A percentile compares a stretch with the other conserved stretches of the same genome.
Conservation (phyloP, 805 yeast genomes). For the Lipomyces lipofer region DNA sequence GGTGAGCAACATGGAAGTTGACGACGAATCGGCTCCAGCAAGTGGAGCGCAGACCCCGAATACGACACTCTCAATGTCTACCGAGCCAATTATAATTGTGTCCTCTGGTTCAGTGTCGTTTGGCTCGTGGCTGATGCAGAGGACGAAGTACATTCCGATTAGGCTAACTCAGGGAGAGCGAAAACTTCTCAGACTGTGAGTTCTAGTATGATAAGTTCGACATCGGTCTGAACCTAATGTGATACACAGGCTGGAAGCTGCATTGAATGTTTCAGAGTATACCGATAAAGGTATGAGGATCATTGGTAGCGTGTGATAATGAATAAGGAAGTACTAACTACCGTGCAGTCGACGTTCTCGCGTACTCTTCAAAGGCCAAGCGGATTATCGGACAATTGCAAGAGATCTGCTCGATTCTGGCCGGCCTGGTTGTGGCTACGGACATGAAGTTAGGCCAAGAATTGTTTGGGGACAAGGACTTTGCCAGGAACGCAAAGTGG, state of each 20-base stretch:
- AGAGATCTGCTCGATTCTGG: conserved; percentile 75
- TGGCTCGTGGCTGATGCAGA: conserved; percentile 27
- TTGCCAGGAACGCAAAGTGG: conserved; percentile 71
- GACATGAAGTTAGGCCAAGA: conserved; percentile 68
- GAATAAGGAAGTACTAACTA: too few species aligned
- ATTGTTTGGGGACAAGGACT: conserved; percentile 64
- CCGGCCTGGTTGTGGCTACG: conserved; percentile 77
- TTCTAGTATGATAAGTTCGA: not conserved
- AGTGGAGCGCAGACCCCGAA: conserved; percentile 22
- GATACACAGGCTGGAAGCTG: conserved; percentile 53
- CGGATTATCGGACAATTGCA: conserved; percentile 70
- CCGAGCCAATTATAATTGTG: conserved; percentile 28
- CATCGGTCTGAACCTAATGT: not conserved
- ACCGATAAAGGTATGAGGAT: conserved; percentile 53
- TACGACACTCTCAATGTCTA: conserved; percentile 8
- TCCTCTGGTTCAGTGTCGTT: conserved; percentile 29
- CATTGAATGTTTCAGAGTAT: conserved; percentile 74
- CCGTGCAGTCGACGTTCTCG: conserved; percentile 59
- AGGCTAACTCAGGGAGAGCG: conserved; percentile 69
- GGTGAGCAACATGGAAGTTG: conserved; percentile 22
- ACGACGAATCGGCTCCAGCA: conserved; percentile 20
- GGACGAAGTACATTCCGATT: conserved; percentile 61
- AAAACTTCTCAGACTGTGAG: conserved; percentile 54
- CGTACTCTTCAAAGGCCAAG: conserved; percentile 66
- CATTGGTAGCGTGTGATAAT: too few species aligned